These are phyloP conservation scores for Sideroxylon spinosum DNA, from an alignment of 179 eudicot species.

Conservation along the genomic window DNA sequence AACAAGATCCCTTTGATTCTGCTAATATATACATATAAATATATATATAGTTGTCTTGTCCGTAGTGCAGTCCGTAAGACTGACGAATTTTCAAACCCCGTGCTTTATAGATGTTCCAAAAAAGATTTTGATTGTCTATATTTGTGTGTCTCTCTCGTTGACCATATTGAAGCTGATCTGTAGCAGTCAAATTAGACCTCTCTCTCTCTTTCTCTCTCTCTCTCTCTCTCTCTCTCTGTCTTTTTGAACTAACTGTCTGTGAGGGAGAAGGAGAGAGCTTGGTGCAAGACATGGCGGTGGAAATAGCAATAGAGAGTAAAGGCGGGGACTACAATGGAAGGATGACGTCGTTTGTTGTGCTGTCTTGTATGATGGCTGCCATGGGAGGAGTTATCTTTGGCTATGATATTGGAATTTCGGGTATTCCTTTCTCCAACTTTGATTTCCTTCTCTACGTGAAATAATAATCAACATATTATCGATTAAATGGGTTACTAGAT, in stretches of 20 bases:
- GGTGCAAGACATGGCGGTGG: conserved; percentile 21
- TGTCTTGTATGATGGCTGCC: conserved; percentile 35
- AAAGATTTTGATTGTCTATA: too few species aligned
- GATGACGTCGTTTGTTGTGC: conserved; percentile 26
- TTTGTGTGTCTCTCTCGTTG: too few species aligned
- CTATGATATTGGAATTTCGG: conserved; percentile 34
- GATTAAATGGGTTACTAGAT: too few species aligned
- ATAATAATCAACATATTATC: too few species aligned
- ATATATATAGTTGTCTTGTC: too few species aligned
- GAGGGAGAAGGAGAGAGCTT: not conserved
- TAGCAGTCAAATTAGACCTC: not conserved
- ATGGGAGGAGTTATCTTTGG: conserved; percentile 37
- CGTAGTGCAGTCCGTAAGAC: too few species aligned
- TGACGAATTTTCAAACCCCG: too few species aligned
- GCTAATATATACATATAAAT: too few species aligned
- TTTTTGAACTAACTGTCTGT: not conserved
- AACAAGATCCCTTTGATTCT: too few species aligned
- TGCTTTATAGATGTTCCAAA: too few species aligned
- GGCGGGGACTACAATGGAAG: conserved; percentile 26
- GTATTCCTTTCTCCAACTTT: not conserved
- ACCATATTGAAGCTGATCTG: not conserved
- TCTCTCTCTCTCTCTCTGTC: not conserved
- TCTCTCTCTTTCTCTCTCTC: too few species aligned
- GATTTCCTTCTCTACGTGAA: too few species aligned
- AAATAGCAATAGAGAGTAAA: not conserved